A percentile compares a stretch with the other conserved stretches of the same genome.
Conservation (phyloP, 2,329 filamentous ascomycete species). For the Lasiodiplodia sp. region DNA sequence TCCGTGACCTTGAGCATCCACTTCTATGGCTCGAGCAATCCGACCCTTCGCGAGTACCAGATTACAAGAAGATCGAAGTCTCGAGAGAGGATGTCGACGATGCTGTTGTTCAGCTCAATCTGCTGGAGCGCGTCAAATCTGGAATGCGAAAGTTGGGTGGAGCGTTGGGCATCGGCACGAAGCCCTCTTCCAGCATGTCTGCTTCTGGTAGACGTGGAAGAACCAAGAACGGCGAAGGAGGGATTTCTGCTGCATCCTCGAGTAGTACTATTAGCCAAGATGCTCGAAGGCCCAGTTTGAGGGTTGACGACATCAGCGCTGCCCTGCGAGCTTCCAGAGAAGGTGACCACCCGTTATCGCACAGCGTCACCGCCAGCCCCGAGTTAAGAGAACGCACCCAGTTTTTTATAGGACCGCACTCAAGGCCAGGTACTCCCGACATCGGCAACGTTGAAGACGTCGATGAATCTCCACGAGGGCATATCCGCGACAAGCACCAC, state of each 20-base stretch:
- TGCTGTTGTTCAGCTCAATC: constrained; percentile 87
- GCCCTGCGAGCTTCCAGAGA: constrained; percentile 59
- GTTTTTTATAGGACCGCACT: constrained; percentile 48
- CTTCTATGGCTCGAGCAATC: constrained; percentile 91
- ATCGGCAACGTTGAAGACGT: constrained; percentile 39
- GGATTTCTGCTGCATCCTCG: constrained; percentile 58
- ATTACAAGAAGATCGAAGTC: constrained; percentile 88
- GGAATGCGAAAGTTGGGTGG: constrained; percentile 69
- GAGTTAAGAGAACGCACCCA: constrained; percentile 52
- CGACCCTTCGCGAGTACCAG: constrained; percentile 78
- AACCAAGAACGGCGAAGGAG: constrained; percentile 63
- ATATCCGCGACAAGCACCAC: constrained; percentile 34
- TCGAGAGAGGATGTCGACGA: constrained; percentile 90
- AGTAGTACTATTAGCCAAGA: constrained; percentile 64
- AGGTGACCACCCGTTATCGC: constrained; percentile 75
- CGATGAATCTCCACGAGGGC: constrained; percentile 33
- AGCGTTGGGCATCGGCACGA: constrained; percentile 62
- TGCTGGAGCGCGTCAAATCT: constrained; percentile 84
- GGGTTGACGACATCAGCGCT: constrained; percentile 65
- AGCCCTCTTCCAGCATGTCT: constrained; percentile 1
- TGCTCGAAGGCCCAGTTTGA: constrained; percentile 63
- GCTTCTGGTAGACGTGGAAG: constrained; percentile 61
- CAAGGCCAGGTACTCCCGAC: constrained; percentile 50
- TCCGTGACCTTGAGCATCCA: constrained; percentile 75
- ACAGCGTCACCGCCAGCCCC: constrained; percentile 76